Percentiles rank a stretch among this genome's conserved stretches.
Evolutionary conservation across 148 eudicot genomes (phyloP).

Genomic region (Tetragonia tetragonoides): DNA sequence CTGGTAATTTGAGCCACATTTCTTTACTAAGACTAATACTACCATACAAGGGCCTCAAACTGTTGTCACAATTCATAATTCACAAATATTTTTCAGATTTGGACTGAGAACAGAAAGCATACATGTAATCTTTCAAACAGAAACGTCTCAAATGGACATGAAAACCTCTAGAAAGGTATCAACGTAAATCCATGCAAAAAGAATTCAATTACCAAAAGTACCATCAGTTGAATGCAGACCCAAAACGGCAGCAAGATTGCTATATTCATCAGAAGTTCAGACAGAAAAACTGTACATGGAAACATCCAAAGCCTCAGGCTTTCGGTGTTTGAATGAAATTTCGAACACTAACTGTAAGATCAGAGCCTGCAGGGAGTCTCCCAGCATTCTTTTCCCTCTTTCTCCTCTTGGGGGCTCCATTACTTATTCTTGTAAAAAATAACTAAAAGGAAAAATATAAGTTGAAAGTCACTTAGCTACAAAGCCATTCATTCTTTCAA

Average conservation of each 20-base stretch:
- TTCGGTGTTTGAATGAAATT: neutral
- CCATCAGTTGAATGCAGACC: neutral
- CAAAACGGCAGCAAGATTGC: neutral
- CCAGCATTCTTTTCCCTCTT: slow-evolving; percentile 21
- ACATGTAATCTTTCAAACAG: too few relatives aligned
- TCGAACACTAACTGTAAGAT: slow-evolving; percentile 1
- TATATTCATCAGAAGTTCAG: neutral
- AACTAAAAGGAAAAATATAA: too few relatives aligned
- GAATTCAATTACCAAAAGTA: neutral
- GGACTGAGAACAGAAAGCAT: too few relatives aligned
- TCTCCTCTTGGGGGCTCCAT: slow-evolving; percentile 18
- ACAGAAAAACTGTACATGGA: neutral
- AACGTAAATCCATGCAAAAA: neutral
- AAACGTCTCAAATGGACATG: too few relatives aligned
- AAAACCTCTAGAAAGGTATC: too few relatives aligned
- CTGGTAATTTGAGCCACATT: too few relatives aligned
- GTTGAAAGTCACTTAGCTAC: neutral
- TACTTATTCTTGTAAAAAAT: slow-evolving; percentile 6
- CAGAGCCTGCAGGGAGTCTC: slow-evolving; percentile 5
- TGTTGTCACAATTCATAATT: too few relatives aligned
- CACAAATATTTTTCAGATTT: too few relatives aligned
- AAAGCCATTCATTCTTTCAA: slow-evolving; percentile 1
- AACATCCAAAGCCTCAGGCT: neutral
- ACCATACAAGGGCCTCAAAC: too few relatives aligned
- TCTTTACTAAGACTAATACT: too few relatives aligned